Conservation (phyloP, 805 yeast species). For the Candida nitratophila region DNA sequence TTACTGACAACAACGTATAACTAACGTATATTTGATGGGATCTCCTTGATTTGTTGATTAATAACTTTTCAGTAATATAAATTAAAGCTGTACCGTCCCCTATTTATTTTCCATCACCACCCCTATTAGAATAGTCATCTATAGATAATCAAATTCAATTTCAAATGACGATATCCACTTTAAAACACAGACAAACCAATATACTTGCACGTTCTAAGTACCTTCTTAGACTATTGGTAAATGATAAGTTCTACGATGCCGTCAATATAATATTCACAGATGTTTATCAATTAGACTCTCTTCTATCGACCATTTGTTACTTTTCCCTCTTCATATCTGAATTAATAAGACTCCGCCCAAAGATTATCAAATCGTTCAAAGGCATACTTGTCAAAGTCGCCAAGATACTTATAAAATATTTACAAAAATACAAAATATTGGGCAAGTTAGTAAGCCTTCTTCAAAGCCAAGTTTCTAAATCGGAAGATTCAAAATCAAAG, state of each 20-base stretch:
- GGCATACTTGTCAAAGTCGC: slow-evolving; percentile 1
- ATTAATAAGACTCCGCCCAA: slow-evolving; percentile 15
- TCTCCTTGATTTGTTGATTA: too few species aligned
- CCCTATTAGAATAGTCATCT: too few species aligned
- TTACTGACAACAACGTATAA: too few species aligned
- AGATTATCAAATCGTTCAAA: slow-evolving; percentile 4
- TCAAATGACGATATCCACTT: background rate
- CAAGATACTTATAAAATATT: background rate
- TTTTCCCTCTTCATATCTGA: slow-evolving; percentile 21
- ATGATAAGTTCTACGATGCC: slow-evolving; percentile 21
- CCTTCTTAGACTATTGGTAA: slow-evolving; percentile 12
- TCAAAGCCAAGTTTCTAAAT: background rate
- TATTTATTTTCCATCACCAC: too few species aligned
- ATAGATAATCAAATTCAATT: too few species aligned
- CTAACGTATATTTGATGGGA: too few species aligned
- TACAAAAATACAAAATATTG: background rate
- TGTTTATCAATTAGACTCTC: slow-evolving; percentile 21
- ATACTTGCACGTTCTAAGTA: slow-evolving; percentile 8
- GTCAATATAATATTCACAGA: slow-evolving; percentile 19
- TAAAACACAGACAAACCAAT: background rate
- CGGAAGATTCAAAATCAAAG: background rate
- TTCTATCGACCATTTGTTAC: slow-evolving; percentile 28
- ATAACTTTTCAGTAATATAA: too few species aligned
- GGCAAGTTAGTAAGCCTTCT: background rate
- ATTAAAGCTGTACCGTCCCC: too few species aligned